These are phyloP conservation scores for Flaveria sonorensis DNA, from an alignment of 129 eudicot species.

Conservation along the genomic window DNA sequence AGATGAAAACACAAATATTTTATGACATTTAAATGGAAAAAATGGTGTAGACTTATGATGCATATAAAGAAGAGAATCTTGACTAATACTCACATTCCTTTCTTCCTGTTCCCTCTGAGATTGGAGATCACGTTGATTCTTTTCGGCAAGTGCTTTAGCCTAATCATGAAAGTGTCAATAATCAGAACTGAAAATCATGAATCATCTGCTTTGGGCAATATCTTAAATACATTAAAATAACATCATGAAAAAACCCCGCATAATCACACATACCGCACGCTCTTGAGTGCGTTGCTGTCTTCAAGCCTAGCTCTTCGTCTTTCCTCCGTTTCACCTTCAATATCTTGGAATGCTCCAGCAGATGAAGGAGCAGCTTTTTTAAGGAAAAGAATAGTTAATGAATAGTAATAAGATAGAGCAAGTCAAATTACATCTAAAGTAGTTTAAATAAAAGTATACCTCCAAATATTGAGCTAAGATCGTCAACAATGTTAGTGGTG, in stretches of 20 bases:
- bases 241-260: not conserved
- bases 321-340: conserved; percentile 98
- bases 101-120: conserved; percentile 84
- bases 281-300: conserved; percentile 98
- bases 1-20: conserved; percentile 1
- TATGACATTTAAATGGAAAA: not conserved
- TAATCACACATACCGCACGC: conserved; percentile 78
- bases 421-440: conserved; percentile 13
- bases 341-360: conserved; percentile 74
- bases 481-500: conserved; percentile 76
- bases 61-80: conserved; percentile 11
- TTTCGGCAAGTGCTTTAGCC: conserved; percentile 95
- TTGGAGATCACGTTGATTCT: conserved; percentile 87
- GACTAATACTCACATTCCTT: conserved; percentile 61
- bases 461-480: conserved; percentile 93
- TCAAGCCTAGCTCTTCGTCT: conserved; percentile 93
- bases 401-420: conserved; percentile 1
- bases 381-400: conserved; percentile 26
- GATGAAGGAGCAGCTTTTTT: conserved; percentile 57
- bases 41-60: not conserved
- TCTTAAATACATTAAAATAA: not conserved
- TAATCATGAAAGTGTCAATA: conserved; percentile 30
- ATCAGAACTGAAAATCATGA: not conserved
- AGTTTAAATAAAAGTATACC: conserved; percentile 43
- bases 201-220: not conserved